These are phyloP conservation scores for Epicoccum nigrum DNA, from an alignment of 2,329 filamentous ascomycete genomes.

Conservation along the genomic window DNA sequence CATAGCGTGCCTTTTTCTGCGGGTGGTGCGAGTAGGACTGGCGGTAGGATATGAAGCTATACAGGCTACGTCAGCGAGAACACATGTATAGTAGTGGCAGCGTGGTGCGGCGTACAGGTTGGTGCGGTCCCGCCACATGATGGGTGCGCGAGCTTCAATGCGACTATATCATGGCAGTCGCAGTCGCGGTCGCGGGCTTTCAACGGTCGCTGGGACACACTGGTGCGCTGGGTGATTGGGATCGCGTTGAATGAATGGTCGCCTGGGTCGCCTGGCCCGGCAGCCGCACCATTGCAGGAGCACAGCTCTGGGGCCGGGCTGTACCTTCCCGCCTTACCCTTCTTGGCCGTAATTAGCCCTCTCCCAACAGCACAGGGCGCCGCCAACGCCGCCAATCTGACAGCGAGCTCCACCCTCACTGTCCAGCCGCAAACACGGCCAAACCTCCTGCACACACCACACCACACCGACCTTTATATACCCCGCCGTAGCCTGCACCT, in stretches of 20 bases:
- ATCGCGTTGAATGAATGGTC: constrained; percentile 1
- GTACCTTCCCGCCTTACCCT: constrained; percentile 18
- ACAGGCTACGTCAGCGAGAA: constrained; percentile 45
- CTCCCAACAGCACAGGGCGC: constrained; percentile 26
- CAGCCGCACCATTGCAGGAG: constrained; percentile 14
- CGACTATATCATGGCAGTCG: constrained; percentile 40
- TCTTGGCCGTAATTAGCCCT: constrained; percentile 18
- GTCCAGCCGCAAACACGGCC: constrained; percentile 40
- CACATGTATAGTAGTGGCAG: constrained; percentile 17
- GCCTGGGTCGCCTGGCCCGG: constrained; percentile 10
- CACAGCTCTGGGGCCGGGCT: constrained; percentile 6
- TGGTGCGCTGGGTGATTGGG: not conserved
- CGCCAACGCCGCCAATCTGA: constrained; percentile 27
- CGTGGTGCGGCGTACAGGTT: constrained; percentile 74
- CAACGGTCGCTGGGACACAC: constrained; percentile 3
- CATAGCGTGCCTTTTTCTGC: constrained; percentile 75
- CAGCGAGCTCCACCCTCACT: constrained; percentile 26
- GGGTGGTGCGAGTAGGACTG: constrained; percentile 98
- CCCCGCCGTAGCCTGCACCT: constrained; percentile 16
- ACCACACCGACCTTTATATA: constrained; percentile 21
- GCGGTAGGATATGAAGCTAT: constrained; percentile 96
- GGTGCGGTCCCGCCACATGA: constrained; percentile 98
- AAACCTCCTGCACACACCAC: constrained; percentile 28
- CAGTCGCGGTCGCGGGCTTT: constrained; percentile 7
- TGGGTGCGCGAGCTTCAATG: constrained; percentile 35